Evolutionary conservation across 2,329 filamentous ascomycete species (phyloP).

Genomic region (Exserohilum rostratum): DNA sequence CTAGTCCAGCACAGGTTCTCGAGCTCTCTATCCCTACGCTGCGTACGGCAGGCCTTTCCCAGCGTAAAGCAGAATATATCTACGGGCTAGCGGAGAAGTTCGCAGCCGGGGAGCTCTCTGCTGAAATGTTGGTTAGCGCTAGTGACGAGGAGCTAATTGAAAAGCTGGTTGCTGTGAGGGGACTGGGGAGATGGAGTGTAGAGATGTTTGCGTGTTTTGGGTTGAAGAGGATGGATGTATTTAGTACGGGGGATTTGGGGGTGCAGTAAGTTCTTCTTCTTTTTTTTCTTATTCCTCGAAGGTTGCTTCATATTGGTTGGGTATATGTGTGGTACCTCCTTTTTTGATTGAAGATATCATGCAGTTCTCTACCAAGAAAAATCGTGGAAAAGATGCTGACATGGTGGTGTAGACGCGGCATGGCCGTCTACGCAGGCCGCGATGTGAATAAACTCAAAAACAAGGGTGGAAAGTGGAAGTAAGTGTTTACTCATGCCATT

Average conservation of each 20-base stretch:
- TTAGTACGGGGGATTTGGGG: conserved; percentile 88
- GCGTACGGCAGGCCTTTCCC: conserved; percentile 84
- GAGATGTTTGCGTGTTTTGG: conserved; percentile 93
- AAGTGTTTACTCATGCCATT: conserved; percentile 12
- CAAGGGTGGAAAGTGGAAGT: conserved; percentile 86
- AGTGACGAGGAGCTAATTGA: conserved; percentile 85
- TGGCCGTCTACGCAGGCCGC: conserved; percentile 83
- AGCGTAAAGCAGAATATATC: conserved; percentile 95
- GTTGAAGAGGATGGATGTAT: conserved; percentile 93
- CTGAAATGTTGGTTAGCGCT: conserved; percentile 75
- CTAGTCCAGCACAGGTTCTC: conserved; percentile 75
- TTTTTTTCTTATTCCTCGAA: neutral
- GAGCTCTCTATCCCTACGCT: conserved; percentile 66
- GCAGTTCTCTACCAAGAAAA: neutral
- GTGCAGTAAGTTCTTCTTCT: conserved; percentile 69
- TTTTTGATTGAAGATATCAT: too few relatives aligned
- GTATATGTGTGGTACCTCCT: too few relatives aligned
- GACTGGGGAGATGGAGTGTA: conserved; percentile 87
- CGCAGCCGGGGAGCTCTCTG: conserved; percentile 72
- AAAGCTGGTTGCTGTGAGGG: conserved; percentile 82
- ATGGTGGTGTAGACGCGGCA: conserved; percentile 67
- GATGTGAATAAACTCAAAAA: conserved; percentile 84
- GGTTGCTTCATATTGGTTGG: too few relatives aligned
- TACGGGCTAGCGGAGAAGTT: conserved; percentile 86
- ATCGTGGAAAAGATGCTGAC: neutral